These are phyloP conservation scores for Magnusiomyces paraingens DNA, from an alignment of 1,139 yeast species.

Conservation along the genomic window DNA sequence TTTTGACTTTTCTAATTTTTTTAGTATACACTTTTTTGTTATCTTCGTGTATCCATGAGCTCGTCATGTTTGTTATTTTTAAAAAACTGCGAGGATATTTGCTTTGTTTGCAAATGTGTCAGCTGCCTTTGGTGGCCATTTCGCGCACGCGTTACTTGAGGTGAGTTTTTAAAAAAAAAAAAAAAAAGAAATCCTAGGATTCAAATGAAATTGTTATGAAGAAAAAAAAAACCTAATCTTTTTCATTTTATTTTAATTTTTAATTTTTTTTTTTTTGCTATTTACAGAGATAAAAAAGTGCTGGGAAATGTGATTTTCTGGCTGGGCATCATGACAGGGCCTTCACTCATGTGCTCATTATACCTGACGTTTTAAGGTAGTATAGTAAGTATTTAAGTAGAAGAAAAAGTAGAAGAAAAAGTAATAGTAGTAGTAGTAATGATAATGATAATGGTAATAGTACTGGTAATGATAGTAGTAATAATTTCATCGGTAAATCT, in stretches of 20 bases:
- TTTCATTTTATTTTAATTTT: conserved; percentile 10
- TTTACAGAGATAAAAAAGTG: conserved; percentile 47
- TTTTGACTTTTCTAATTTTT: not conserved
- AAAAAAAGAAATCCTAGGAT: too few relatives aligned
- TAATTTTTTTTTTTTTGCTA: conserved; percentile 48
- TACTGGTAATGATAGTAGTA: not conserved
- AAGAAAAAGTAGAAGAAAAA: not conserved
- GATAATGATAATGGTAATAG: not conserved
- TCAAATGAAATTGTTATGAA: too few relatives aligned
- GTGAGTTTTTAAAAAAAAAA: not conserved
- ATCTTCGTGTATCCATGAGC: conserved; percentile 79
- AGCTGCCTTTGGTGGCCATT: conserved; percentile 40
- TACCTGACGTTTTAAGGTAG: conserved; percentile 59
- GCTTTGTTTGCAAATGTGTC: conserved; percentile 75
- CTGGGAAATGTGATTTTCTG: conserved; percentile 83
- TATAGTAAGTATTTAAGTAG: not conserved
- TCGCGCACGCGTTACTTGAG: conserved; percentile 44
- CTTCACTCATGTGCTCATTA: conserved; percentile 78
- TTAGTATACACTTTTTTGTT: conserved; percentile 65
- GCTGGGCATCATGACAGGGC: conserved; percentile 88
- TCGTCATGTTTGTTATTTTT: conserved; percentile 87
- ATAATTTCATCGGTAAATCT: conserved; percentile 54
- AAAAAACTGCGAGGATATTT: conserved; percentile 74
- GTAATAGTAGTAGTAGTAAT: not conserved
- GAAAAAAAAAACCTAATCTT: too few relatives aligned